Base-by-base conservation (phyloP, 306 rosid genomes). In the Nissolia schottii region DNA sequence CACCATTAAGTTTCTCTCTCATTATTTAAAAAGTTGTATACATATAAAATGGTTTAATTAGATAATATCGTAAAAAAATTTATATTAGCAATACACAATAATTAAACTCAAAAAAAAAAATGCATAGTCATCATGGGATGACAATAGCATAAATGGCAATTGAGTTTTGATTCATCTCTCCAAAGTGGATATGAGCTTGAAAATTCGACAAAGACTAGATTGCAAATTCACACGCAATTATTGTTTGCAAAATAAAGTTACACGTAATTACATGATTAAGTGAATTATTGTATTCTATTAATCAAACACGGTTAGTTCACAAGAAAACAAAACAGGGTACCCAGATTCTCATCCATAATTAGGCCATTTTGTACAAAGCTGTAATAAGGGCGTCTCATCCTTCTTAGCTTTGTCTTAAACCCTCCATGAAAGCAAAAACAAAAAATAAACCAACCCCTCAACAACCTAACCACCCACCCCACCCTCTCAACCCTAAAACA, bases 401-500 rank as follows among this genome's bases (percentile, higher is more conserved):
- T 32, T 13, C 45, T 9, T 10, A 11, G 24, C 25, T 54, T 49
- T 25, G 55, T 32, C 73, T 70, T 57, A 77, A 81, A 67, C 61
- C 74, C 53, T 72, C 75, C 27, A 28, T 86, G 15, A 57, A 70
- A 41, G 49, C 35, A 60, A 3, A 35, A 34, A 18, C 7, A 66
- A 45, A 19, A 75, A 67, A 62, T 15, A 54, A 40, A 49, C 28
- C 73, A 60, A 57, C 48, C 63, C 14, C 25, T 75, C 70, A 74
- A 73, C 70, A 1, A 73, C 71, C 58, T 81, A 85, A 79, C 86
- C 18, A 77, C 80, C 87, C 72, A 23, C 5, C 64, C 25, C 0
- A 48, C 79, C 69, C 73, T 68, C 79, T 66, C 71, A 28, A 67
- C 51, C 76, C 72, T 68, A 41, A 46, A 32, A 67, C 76, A 35